Evolutionary conservation across 1,284 basidiomycete genomes (phyloP), one percentile per base, ranked within the genome.

Genomic region (Ceratobasidium sp.): DNA sequence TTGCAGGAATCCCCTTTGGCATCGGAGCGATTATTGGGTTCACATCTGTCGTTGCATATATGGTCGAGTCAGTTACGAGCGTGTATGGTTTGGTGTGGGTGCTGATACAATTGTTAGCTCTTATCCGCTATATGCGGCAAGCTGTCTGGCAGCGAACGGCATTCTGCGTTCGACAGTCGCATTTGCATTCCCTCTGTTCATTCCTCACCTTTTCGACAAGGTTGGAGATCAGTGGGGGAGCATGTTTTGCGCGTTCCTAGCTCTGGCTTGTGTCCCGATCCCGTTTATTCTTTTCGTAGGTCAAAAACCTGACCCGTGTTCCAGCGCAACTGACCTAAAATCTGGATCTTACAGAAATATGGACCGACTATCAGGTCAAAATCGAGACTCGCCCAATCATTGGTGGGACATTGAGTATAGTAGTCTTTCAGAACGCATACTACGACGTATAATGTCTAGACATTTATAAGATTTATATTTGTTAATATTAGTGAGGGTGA

Each of bases 191-290:
- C 89, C 89, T 11, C 81, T 90, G 7, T 87, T 91, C 80, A 87
- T 85, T 41, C 84, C 86, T 0, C 78, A 84, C 49, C 86, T 91
- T 85, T 90, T 89, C 79, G 79, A 80, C 8, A 82, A 81, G 5
- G 84, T 92, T 16, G 90, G 90, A 9, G 87, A 89, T 61, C 82
- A 88, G 76, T 91, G 90, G 90, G 90, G 88, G 1, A 85, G 87
- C 80, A 87, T 86, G 62, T 82, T 92, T 13, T 88, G 92, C 78
- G 90, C 85, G 6, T 86, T 86, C 78, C 77, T 91, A 41, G 82
- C 87, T 2, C 79, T 88, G 2, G 81, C 81, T 0, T 90, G 88
- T 79, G 85, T 85, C 76, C 90, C 90, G 6, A 80, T 86, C 68
- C 86, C 86, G 0, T 84, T 85, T 80, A 73, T 85, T 27, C 85